Conservation (phyloP, 2,329 filamentous ascomycete genomes). For the Botrytis pseudocinerea region DNA sequence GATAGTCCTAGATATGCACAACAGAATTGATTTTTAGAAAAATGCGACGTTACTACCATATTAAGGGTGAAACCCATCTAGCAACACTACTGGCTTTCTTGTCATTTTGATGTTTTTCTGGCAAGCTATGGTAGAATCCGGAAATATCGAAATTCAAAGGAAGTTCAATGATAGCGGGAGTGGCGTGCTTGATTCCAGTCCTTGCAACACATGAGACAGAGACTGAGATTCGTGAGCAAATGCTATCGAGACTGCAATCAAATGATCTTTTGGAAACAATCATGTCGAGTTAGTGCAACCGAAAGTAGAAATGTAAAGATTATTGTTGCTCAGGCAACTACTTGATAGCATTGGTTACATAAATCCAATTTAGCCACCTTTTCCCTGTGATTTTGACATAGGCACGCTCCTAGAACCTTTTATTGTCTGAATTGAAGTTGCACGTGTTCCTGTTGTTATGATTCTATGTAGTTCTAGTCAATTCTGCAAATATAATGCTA, state of each 20-base stretch:
- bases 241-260: not conserved
- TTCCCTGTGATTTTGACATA: not conserved
- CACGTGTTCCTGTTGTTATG: not conserved
- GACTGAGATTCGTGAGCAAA: not conserved
- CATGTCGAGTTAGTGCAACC: not conserved
- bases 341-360: not conserved
- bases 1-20: not conserved
- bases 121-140: not conserved
- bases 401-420: not conserved
- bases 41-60: not conserved
- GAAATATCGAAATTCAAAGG: not conserved
- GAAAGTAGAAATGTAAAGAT: not conserved
- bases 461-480: too few species aligned
- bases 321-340: not conserved
- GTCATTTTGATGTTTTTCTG: not conserved
- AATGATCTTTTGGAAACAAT: not conserved
- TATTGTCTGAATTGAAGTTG: not conserved
- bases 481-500: not conserved
- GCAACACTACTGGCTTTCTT: not conserved
- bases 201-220: not conserved
- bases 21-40: not conserved
- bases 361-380: not conserved
- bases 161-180: not conserved
- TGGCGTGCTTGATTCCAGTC: not conserved
- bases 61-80: not conserved